These are phyloP conservation scores for Halenospora varia DNA, from an alignment of 495 filamentous ascomycete species.

Conservation along the genomic window DNA sequence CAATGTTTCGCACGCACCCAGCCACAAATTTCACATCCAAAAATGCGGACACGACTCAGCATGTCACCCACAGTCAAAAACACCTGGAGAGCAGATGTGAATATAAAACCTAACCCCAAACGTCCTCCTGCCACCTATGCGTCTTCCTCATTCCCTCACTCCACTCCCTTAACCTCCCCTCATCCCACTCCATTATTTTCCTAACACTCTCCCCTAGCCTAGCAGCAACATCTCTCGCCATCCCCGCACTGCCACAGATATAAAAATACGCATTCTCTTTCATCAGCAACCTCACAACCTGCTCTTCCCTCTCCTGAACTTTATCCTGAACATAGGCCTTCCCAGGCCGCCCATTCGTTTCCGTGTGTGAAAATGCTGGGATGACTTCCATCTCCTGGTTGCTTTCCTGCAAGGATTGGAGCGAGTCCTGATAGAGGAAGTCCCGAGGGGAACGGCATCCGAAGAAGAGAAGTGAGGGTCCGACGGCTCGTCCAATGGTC, in stretches of 20 bases:
- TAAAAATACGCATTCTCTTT: constrained; percentile 32
- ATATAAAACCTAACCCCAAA: no score
- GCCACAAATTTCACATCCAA: no score
- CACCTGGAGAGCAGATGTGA: no score
- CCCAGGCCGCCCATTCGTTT: no score
- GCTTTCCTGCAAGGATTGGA: constrained; percentile 28
- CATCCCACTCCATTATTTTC: constrained; percentile 31
- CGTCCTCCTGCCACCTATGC: constrained; percentile 49
- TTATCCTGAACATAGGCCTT: constrained; percentile 72
- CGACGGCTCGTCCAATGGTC: constrained; percentile 27
- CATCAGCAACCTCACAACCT: constrained; percentile 29
- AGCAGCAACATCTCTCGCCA: constrained; percentile 48
- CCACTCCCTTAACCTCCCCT: constrained; percentile 37
- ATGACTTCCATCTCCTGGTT: constrained; percentile 46
- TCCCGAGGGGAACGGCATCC: constrained; percentile 60
- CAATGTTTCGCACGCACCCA: no score
- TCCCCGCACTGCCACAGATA: constrained; percentile 46
- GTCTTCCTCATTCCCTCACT: constrained; percentile 38
- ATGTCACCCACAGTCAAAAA: no score
- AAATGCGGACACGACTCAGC: no score
- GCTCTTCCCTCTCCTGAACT: constrained; percentile 44
- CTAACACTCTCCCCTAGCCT: constrained; percentile 31
- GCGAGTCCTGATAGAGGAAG: constrained; percentile 65
- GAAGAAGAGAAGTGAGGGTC: constrained; percentile 50
- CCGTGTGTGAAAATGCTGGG: constrained; percentile 68